Percentiles rank a stretch among this genome's conserved stretches.
Conservation (phyloP, 345 rosid species). For the Geranium rotundifolium region DNA sequence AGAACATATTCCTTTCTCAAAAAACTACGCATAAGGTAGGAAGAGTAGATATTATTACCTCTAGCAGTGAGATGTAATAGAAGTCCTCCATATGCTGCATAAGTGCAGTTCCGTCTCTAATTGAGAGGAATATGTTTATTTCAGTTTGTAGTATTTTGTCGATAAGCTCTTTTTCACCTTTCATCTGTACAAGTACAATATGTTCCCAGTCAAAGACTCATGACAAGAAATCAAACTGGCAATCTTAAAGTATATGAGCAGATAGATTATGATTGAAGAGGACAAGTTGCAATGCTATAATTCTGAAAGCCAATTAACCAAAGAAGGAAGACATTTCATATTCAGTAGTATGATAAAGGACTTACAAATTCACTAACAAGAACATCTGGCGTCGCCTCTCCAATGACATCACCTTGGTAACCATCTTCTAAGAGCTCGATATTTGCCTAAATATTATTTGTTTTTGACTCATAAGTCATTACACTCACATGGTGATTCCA, state of each 20-base stretch:
- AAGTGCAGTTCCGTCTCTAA: conserved; percentile 89
- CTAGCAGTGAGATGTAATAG: conserved; percentile 77
- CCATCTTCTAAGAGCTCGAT: conserved; percentile 66
- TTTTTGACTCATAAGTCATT: conserved; percentile 6
- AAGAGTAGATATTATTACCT: conserved; percentile 32
- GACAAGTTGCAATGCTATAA: neutral
- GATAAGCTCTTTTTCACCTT: conserved; percentile 87
- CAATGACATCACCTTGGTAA: conserved; percentile 70
- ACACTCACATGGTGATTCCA: neutral
- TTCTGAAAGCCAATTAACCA: neutral
- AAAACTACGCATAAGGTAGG: neutral
- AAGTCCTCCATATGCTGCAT: conserved; percentile 99
- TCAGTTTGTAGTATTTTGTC: conserved; percentile 84
- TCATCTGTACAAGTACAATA: conserved; percentile 58
- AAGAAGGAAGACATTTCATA: neutral
- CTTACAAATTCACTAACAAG: conserved; percentile 82
- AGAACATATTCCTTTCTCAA: neutral
- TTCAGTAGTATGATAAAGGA: conserved; percentile 9
- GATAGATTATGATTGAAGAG: neutral
- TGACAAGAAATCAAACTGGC: neutral
- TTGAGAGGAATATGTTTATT: conserved; percentile 71
- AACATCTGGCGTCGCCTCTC: conserved; percentile 84
- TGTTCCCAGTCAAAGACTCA: neutral
- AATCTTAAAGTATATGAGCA: neutral
- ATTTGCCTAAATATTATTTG: conserved; percentile 27